Conservation (phyloP, 2,329 filamentous ascomycete genomes). For the Helminthosporium solani region DNA sequence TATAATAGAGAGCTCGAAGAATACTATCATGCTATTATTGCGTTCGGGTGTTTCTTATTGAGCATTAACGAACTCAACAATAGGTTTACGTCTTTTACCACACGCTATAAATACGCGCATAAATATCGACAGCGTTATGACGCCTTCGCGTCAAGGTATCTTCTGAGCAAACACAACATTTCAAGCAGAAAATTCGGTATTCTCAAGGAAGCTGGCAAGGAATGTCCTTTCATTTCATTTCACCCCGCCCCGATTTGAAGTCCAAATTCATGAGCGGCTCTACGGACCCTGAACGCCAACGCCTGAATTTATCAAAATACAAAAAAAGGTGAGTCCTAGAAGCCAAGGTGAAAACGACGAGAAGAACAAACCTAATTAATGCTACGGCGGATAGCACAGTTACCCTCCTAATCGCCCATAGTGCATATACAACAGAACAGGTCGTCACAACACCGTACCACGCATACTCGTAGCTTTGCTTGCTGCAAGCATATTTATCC, state of each 20-base stretch:
- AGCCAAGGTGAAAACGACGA: not conserved
- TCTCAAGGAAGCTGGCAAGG: not conserved
- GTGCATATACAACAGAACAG: too few relatives aligned
- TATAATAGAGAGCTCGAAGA: not conserved
- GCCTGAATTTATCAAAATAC: not conserved
- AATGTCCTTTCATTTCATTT: not conserved
- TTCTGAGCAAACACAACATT: not conserved
- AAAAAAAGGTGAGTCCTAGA: not conserved
- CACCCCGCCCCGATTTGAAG: not conserved
- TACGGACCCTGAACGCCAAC: not conserved
- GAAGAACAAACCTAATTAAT: not conserved
- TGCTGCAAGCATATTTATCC: not conserved
- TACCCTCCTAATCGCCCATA: slow-evolving; percentile 6
- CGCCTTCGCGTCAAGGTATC: not conserved
- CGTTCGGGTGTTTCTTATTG: not conserved
- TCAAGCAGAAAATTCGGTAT: not conserved
- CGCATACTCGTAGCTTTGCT: not conserved
- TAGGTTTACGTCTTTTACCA: not conserved
- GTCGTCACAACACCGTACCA: too few relatives aligned
- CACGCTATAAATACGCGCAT: not conserved
- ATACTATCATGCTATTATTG: not conserved
- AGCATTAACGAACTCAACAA: not conserved
- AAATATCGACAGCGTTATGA: not conserved
- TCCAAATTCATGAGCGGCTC: not conserved
- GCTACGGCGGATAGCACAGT: not conserved